Evolutionary conservation across 2,329 filamentous ascomycete genomes (phyloP), one percentile per base, ranked within the genome.

Genomic region (Microdochium bolleyi): DNA sequence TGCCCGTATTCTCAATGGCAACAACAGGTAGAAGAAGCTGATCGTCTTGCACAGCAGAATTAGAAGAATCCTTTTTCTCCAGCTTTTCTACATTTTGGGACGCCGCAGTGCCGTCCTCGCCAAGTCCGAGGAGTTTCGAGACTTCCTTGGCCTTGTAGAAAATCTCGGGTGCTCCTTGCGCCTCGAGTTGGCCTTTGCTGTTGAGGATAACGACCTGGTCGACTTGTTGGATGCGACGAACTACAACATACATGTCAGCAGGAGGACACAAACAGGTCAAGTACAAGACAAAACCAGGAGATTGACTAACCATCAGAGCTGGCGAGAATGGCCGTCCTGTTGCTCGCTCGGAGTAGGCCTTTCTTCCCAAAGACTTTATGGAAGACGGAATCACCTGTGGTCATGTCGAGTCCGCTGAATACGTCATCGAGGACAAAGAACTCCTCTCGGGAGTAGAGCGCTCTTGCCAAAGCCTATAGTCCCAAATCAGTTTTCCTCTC

Each of bases 341-440:
- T 62, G 21, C 63, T 59, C 13, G 58, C 61, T 14, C 68, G 67
- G 1, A 78, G 58, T 1, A 80, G 52, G 0, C 78, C 77, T 3
- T 62, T 53, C 0, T 57, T 41, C 0, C 72, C 70, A 3, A 46
- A 46, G n/a, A 80, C 59, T 0, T 79, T 61, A 10, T 68, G 59
- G 41, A 78, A 73, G 3, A 80, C 64, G 2, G 63, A 56, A 8
- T 67, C 58, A 9, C 72, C 65, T 0, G 77, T 81, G 3, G 67
- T 61, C 1, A 66, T 64, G 53, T 78, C 76, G 2, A 78, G 64
- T 0, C 69, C 71, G 49, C 73, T 73, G 34, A 78, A 70, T 0
- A 69, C 61, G 51, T 79, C 75, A 52, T 80, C 76, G 1, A 79
- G 59, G 2, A 80, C 32, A 1, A 75, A 21, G 0, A 77, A 60